A percentile compares a stretch with the other conserved stretches of the same genome.
Evolutionary conservation across 164 flowering plant genomes (phyloP).

Genomic region (Vitis labrusca): DNA sequence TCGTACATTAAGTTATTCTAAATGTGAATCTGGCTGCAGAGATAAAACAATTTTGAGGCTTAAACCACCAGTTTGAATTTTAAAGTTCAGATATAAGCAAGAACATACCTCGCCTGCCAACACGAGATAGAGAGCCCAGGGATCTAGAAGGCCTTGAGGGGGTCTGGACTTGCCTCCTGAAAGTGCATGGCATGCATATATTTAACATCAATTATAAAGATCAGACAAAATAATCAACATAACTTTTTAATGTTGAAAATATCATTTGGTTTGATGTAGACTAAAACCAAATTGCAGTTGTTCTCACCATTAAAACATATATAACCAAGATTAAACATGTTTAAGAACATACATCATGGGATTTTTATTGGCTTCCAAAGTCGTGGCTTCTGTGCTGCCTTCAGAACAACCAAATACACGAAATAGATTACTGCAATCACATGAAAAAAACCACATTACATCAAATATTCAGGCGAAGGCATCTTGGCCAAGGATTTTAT

Average conservation of each 20-base stretch:
- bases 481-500: background rate
- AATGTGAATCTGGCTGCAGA: no score
- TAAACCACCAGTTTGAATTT: no score
- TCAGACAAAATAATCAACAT: background rate
- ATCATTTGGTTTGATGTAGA: background rate
- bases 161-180: constrained; percentile 86
- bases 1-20: no score
- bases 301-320: background rate
- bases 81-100: background rate
- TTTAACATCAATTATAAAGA: background rate
- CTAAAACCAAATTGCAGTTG: no score
- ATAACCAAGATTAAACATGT: no score
- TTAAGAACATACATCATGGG: constrained; percentile 74
- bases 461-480: no score
- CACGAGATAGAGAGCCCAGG: constrained; percentile 82
- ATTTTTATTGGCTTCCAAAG: constrained; percentile 97
- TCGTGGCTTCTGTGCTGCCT: constrained; percentile 81
- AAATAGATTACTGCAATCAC: constrained; percentile 72
- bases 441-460: background rate
- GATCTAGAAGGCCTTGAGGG: constrained; percentile 93
- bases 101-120: constrained; percentile 80
- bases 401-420: constrained; percentile 85
- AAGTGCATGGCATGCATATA: constrained; percentile 4
- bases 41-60: no score
- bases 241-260: background rate